These are phyloP conservation scores for Neotropicomus parvogracilis DNA, from an alignment of 1,284 basidiomycete genomes.

Conservation along the genomic window DNA sequence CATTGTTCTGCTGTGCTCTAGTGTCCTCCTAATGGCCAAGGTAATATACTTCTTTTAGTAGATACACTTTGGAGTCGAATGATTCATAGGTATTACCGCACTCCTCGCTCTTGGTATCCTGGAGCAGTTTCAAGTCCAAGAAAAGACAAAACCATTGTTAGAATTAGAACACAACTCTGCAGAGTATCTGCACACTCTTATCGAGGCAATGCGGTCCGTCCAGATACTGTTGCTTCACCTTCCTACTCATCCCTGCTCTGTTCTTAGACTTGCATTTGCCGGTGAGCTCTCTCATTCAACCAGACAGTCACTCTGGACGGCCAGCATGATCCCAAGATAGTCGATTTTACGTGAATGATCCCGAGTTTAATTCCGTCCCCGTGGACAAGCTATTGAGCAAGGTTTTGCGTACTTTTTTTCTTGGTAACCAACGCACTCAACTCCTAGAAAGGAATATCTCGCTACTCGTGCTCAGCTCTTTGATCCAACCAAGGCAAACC, in stretches of 20 bases:
- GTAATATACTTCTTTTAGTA: constrained; percentile 31
- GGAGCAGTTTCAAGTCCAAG: constrained; percentile 77
- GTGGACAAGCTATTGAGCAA: constrained; percentile 78
- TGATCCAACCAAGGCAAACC: constrained; percentile 62
- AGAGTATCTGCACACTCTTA: constrained; percentile 84
- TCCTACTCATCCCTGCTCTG: constrained; percentile 2
- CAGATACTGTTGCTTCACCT: constrained; percentile 2
- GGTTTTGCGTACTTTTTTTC: constrained; percentile 49
- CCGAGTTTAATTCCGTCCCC: constrained; percentile 69
- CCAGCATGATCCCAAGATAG: constrained; percentile 52
- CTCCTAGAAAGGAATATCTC: constrained; percentile 68
- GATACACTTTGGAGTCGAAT: not conserved
- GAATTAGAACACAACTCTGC: constrained; percentile 85
- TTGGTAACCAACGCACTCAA: not conserved
- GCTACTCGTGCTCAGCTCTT: constrained; percentile 77
- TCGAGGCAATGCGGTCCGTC: constrained; percentile 75
- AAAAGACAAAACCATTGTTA: constrained; percentile 64
- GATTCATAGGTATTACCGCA: constrained; percentile 70
- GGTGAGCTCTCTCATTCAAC: constrained; percentile 42
- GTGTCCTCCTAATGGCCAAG: constrained; percentile 96
- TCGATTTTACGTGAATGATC: constrained; percentile 87
- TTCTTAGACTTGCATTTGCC: constrained; percentile 66
- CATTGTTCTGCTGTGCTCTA: constrained; percentile 27
- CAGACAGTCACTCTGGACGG: not conserved
- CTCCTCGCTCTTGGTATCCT: constrained; percentile 90